A percentile compares a stretch with the other conserved stretches of the same genome.
These are phyloP conservation scores for Dendrobium chrysotoxum DNA, from an alignment of 106 monocot genomes.

Conservation along the genomic window DNA sequence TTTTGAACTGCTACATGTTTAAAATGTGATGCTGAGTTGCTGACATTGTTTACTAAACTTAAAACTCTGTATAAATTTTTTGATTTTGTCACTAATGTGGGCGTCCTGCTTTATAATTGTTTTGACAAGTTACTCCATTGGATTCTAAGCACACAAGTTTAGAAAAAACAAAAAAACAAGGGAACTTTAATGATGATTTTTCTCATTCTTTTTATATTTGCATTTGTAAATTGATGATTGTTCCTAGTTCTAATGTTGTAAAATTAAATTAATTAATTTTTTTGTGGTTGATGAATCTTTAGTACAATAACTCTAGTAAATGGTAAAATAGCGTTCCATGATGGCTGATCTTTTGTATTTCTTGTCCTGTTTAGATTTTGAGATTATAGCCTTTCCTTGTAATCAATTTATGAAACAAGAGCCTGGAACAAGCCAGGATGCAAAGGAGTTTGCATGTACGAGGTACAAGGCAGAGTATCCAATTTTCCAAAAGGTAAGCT, in stretches of 20 bases:
- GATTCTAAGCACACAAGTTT: background rate
- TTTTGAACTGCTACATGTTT: background rate
- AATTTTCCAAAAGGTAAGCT: slow-evolving; percentile 81
- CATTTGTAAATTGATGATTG: background rate
- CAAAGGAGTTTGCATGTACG: slow-evolving; percentile 81
- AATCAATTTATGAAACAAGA: slow-evolving; percentile 88
- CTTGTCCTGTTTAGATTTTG: slow-evolving; percentile 48
- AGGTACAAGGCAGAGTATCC: slow-evolving; percentile 91
- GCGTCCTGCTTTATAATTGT: background rate
- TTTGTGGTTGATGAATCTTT: background rate
- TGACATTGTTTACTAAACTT: background rate
- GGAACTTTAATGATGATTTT: background rate
- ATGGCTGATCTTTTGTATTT: background rate
- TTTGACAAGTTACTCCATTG: background rate
- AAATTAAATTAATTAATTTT: background rate
- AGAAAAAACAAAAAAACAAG: background rate
- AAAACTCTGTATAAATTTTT: background rate
- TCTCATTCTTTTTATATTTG: background rate
- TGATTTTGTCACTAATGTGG: background rate
- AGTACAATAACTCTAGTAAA: background rate
- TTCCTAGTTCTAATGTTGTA: background rate
- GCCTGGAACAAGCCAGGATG: slow-evolving; percentile 66
- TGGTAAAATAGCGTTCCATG: background rate
- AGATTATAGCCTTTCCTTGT: slow-evolving; percentile 90
- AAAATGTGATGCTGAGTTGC: background rate